These are phyloP conservation scores for Leccinum imitatum DNA, from an alignment of 768 basidiomycete species.

Conservation along the genomic window DNA sequence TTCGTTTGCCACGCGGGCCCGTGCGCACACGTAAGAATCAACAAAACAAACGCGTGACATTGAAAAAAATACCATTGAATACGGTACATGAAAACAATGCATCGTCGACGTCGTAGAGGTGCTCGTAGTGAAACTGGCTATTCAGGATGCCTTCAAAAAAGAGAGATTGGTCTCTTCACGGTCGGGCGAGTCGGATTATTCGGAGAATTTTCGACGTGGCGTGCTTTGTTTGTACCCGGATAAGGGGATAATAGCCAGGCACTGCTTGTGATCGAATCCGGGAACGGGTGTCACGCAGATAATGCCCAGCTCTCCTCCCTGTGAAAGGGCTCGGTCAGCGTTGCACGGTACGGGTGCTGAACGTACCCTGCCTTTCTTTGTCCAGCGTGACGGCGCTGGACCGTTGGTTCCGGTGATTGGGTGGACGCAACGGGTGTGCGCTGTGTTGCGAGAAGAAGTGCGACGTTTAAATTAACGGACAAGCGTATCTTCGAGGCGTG, in stretches of 20 bases:
- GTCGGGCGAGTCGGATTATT: constrained; percentile 11
- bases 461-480: constrained; percentile 25
- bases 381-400: constrained; percentile 1
- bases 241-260: constrained; percentile 26
- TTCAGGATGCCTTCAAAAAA: constrained; percentile 15
- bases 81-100: constrained; percentile 28
- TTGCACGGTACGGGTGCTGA: not conserved
- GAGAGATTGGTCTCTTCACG: not conserved
- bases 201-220: constrained; percentile 11
- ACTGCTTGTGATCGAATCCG: constrained; percentile 27
- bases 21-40: constrained; percentile 40
- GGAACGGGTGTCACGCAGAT: constrained; percentile 8
- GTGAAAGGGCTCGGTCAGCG: constrained; percentile 8
- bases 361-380: constrained; percentile 14
- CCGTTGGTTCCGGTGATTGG: constrained; percentile 22
- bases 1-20: constrained; percentile 41
- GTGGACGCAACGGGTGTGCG: constrained; percentile 20
- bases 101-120: constrained; percentile 21
- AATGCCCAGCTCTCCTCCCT: constrained; percentile 1
- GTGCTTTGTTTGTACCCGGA: constrained; percentile 34
- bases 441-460: constrained; percentile 14
- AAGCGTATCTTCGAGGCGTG: constrained; percentile 10
- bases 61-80: constrained; percentile 33
- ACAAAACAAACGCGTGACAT: constrained; percentile 33
- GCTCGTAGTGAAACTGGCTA: constrained; percentile 19